Conservation (phyloP, 2,329 filamentous ascomycete genomes). For the Penicillium sp. region DNA sequence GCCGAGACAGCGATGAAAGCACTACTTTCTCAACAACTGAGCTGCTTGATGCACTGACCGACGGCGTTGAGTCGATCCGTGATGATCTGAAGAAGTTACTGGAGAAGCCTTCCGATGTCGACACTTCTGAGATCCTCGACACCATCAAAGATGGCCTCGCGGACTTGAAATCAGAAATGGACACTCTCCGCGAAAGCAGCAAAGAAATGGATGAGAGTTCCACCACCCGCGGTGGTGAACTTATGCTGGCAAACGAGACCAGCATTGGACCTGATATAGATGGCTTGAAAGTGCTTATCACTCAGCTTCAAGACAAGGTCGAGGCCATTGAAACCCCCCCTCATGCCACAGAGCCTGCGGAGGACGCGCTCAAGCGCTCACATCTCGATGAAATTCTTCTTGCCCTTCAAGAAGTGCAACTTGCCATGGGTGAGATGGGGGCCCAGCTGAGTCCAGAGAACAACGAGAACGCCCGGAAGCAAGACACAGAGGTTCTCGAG, state of each 20-base stretch:
- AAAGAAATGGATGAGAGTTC: slow-evolving; percentile 49
- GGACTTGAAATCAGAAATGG: slow-evolving; percentile 71
- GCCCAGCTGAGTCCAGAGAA: slow-evolving; percentile 49
- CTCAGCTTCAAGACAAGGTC: slow-evolving; percentile 77
- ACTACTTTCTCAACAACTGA: slow-evolving; percentile 54
- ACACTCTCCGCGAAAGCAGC: slow-evolving; percentile 62
- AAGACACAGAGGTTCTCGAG: slow-evolving; percentile 87
- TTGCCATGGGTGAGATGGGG: slow-evolving; percentile 53
- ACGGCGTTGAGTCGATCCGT: slow-evolving; percentile 71
- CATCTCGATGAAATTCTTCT: slow-evolving; percentile 47
- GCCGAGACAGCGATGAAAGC: slow-evolving; percentile 54
- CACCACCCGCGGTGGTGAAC: slow-evolving; percentile 52
- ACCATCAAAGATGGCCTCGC: slow-evolving; percentile 79
- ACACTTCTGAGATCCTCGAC: slow-evolving; percentile 84
- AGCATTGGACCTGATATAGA: slow-evolving; percentile 62
- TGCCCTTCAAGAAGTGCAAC: slow-evolving; percentile 53
- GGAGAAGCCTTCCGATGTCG: slow-evolving; percentile 77
- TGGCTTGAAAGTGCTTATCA: slow-evolving; percentile 77
- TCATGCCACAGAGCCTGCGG: slow-evolving; percentile 34
- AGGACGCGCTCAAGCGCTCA: slow-evolving; percentile 46
- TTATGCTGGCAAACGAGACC: slow-evolving; percentile 54
- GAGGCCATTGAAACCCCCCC: slow-evolving; percentile 64
- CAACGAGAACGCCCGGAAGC: slow-evolving; percentile 59
- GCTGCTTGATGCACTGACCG: slow-evolving; percentile 59
- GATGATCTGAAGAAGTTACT: slow-evolving; percentile 69